Evolutionary conservation across 306 rosid species (phyloP).

Genomic region (Lathyrus sativus): DNA sequence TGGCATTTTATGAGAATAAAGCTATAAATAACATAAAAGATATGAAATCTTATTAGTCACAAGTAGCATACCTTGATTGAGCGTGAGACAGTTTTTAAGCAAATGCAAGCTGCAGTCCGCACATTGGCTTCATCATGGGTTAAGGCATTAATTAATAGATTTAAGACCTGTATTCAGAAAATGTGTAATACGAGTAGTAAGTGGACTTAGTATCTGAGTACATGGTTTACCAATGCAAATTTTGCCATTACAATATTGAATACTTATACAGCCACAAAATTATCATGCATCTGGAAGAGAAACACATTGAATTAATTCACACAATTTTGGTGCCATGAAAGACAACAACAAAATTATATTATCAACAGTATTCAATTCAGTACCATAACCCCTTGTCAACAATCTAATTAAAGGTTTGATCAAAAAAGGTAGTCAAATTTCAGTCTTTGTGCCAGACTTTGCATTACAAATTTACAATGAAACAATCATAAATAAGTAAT

Average conservation of each 20-base stretch:
- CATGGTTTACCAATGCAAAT: slow-evolving; percentile 27
- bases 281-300: slow-evolving; percentile 23
- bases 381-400: slow-evolving; percentile 22
- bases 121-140: slow-evolving; percentile 65
- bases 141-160: slow-evolving; percentile 61
- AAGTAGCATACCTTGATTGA: slow-evolving; percentile 77
- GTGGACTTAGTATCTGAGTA: slow-evolving; percentile 19
- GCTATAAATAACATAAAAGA: slow-evolving; percentile 22
- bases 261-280: slow-evolving; percentile 23
- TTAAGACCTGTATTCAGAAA: slow-evolving; percentile 55
- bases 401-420: no score
- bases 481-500: background rate
- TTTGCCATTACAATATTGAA: slow-evolving; percentile 27
- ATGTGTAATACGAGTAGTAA: slow-evolving; percentile 32
- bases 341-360: slow-evolving; percentile 6
- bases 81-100: slow-evolving; percentile 84
- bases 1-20: slow-evolving; percentile 48
- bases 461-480: slow-evolving; percentile 1
- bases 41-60: slow-evolving; percentile 32
- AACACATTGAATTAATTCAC: slow-evolving; percentile 24
- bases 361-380: background rate
- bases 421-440: slow-evolving; percentile 5
- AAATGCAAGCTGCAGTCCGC: slow-evolving; percentile 88
- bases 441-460: slow-evolving; percentile 23
- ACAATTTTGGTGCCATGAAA: slow-evolving; percentile 15